A percentile compares a stretch with the other conserved stretches of the same genome.
Evolutionary conservation across 1,284 basidiomycete species (phyloP).

Genomic region (Tilletia walkeri): DNA sequence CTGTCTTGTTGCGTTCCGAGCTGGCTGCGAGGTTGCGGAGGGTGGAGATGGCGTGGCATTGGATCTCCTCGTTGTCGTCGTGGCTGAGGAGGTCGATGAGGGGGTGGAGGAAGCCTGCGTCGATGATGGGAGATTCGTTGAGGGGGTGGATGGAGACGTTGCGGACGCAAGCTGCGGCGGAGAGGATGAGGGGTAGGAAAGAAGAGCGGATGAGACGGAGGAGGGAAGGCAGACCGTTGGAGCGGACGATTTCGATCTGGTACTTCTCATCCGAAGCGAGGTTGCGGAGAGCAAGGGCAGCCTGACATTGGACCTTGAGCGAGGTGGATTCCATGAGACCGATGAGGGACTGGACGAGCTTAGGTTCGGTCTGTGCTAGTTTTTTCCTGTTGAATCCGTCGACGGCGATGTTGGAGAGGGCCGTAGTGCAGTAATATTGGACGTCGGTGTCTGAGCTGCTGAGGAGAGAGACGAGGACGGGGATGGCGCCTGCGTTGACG

Average conservation of each 20-base stretch:
- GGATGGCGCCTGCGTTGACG: conserved; percentile 96
- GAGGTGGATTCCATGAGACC: conserved; percentile 95
- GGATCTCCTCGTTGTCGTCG: conserved; percentile 98
- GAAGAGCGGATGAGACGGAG: conserved; percentile 93
- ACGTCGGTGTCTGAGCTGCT: conserved; percentile 98
- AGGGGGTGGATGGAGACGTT: conserved; percentile 98
- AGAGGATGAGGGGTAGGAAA: conserved; percentile 97
- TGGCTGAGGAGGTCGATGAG: conserved; percentile 94
- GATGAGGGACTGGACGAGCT: conserved; percentile 89
- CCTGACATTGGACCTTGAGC: conserved; percentile 98
- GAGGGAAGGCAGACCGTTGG: conserved; percentile 86
- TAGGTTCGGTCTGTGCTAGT: conserved; percentile 89
- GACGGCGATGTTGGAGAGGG: conserved; percentile 89
- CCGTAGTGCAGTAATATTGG: conserved; percentile 99
- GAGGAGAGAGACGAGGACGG: conserved; percentile 89
- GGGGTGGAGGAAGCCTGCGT: conserved; percentile 93
- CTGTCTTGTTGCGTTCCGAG: conserved; percentile 96
- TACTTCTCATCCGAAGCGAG: conserved; percentile 99
- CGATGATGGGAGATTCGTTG: conserved; percentile 99
- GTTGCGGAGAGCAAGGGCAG: conserved; percentile 92
- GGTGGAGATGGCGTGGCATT: conserved; percentile 99
- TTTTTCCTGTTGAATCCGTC: conserved; percentile 78
- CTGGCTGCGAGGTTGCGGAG: conserved; percentile 94
- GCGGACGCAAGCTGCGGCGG: conserved; percentile 95
- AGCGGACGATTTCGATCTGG: conserved; percentile 96